phyloP scores from a whole-genome alignment of 2,329 filamentous ascomycete species.

The Lachnellula cervina region DNA sequence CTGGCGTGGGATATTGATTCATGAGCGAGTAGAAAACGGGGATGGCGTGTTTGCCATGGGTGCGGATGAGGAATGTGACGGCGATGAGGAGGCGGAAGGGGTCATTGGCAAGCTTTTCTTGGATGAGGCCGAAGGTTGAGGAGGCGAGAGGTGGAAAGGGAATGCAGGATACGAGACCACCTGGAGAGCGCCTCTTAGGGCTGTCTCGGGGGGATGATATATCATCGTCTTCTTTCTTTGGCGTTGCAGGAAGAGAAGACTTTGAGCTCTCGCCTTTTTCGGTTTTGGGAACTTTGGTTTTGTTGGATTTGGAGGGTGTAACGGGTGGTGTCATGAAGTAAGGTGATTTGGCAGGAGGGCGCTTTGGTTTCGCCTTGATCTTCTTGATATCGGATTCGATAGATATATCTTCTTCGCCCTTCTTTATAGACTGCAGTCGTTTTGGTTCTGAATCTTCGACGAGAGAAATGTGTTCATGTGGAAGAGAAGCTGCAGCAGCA shows the following conservation, averaged over 20 bases:
- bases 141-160: conserved; percentile 64
- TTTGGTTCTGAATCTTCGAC: background rate
- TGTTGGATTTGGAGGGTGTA: conserved; percentile 4
- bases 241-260: background rate
- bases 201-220: conserved; percentile 1
- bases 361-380: conserved; percentile 16
- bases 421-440: background rate
- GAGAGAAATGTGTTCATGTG: background rate
- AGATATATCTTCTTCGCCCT: background rate
- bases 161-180: conserved; percentile 43
- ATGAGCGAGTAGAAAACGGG: conserved; percentile 70
- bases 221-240: background rate
- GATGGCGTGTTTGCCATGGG: conserved; percentile 66
- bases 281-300: conserved; percentile 4
- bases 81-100: conserved; percentile 79
- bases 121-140: conserved; percentile 69
- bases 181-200: conserved; percentile 18
- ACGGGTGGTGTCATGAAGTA: conserved; percentile 23
- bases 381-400: background rate
- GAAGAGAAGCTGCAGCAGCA: background rate
- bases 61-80: conserved; percentile 80
- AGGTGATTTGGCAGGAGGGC: conserved; percentile 27
- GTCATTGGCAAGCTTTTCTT: conserved; percentile 69
- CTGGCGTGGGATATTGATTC: conserved; percentile 60
- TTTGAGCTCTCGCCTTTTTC: background rate